These are phyloP conservation scores for Obba rivulosa DNA, from an alignment of 768 basidiomycete genomes.

Conservation along the genomic window DNA sequence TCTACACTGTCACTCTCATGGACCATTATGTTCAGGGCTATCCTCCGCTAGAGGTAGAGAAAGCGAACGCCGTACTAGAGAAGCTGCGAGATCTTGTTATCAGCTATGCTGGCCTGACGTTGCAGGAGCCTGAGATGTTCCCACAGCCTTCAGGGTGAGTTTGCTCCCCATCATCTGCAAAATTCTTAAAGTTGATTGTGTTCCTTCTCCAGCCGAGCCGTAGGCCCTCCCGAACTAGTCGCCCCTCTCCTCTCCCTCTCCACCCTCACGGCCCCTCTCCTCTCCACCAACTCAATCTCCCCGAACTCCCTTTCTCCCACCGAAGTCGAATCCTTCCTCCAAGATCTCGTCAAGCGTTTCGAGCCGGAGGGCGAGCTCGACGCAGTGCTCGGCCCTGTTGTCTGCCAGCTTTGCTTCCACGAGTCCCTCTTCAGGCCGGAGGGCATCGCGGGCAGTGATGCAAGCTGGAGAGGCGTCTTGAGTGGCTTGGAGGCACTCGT, in stretches of 20 bases:
- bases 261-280: slow-evolving; percentile 60
- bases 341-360: slow-evolving; percentile 79
- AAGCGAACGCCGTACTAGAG: slow-evolving; percentile 60
- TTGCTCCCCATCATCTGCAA: not conserved
- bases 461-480: slow-evolving; percentile 82
- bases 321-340: slow-evolving; percentile 76
- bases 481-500: slow-evolving; percentile 78
- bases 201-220: slow-evolving; percentile 42
- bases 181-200: slow-evolving; percentile 1
- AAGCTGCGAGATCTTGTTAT: slow-evolving; percentile 79
- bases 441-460: slow-evolving; percentile 67
- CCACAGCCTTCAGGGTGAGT: slow-evolving; percentile 77
- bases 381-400: slow-evolving; percentile 71
- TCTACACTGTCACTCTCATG: not conserved
- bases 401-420: slow-evolving; percentile 58
- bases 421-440: slow-evolving; percentile 58
- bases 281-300: slow-evolving; percentile 39
- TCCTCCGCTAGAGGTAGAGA: slow-evolving; percentile 53
- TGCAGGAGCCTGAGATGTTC: slow-evolving; percentile 95
- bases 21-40: slow-evolving; percentile 40
- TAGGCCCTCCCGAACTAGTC: slow-evolving; percentile 81
- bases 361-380: slow-evolving; percentile 76
- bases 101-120: slow-evolving; percentile 80
- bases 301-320: slow-evolving; percentile 51
- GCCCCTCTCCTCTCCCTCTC: slow-evolving; percentile 72